A percentile compares a stretch with the other conserved stretches of the same genome.
phyloP scores from a whole-genome alignment of 202 grass and related monocot species.

The Panicum virgatum region DNA sequence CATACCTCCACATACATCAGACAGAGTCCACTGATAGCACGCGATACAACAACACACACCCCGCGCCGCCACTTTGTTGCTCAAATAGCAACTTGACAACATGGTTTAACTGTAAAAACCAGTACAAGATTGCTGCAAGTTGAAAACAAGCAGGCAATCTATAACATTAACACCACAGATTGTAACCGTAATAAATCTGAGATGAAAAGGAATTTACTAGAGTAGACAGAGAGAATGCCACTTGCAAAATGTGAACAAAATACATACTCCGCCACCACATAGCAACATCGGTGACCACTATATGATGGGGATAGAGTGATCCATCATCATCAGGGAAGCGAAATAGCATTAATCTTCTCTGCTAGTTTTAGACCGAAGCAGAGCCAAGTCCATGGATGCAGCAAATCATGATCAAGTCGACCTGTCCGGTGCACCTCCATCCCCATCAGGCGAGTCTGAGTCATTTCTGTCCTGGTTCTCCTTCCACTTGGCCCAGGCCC shows the following conservation, averaged over 20 bases:
- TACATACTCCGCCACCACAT: background rate
- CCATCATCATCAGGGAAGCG: background rate
- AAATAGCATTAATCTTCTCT: slow-evolving; percentile 20
- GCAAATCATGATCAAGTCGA: slow-evolving; percentile 14
- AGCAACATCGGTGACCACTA: background rate
- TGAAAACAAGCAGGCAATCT: background rate
- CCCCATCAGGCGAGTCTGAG: slow-evolving; percentile 31
- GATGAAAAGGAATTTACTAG: background rate
- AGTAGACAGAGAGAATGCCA: background rate
- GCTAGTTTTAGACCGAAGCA: background rate
- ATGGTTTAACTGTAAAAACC: no score
- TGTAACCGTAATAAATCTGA: background rate
- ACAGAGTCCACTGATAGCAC: background rate
- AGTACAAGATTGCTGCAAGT: background rate
- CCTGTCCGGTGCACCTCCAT: background rate
- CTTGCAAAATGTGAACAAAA: slow-evolving; percentile 14
- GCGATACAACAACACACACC: background rate
- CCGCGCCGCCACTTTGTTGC: background rate
- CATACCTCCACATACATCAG: no score
- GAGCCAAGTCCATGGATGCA: background rate
- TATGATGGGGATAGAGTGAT: background rate
- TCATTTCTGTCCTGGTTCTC: slow-evolving; percentile 61
- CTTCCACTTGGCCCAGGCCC: slow-evolving; percentile 76
- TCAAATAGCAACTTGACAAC: background rate
- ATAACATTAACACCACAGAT: background rate